Base-by-base conservation (phyloP, 345 rosid species). In the Brassica carinata region DNA sequence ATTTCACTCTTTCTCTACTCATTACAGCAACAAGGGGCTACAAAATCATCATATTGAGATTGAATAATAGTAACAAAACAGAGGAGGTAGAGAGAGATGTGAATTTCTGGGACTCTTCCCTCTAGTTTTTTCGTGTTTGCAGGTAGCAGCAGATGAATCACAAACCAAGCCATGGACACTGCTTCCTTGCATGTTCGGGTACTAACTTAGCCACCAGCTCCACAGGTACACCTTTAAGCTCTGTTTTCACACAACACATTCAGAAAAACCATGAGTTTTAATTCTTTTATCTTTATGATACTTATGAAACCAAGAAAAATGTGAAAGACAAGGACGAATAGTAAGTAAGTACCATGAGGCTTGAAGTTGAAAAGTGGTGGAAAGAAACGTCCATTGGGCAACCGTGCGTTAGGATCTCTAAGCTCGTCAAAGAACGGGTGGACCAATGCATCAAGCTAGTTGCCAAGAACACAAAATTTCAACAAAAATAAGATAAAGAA, bases 401-500 rank as follows among this genome's bases (percentile, higher is more conserved):
- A 83, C 51, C 95, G 86, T 14, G 88, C 83, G 67, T 81, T 91
- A 2, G 93, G 92, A 75, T 94, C 99, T 5, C 98, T 95, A 57
- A 96, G 88, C 81, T 92, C 97, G n/a, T 94, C 98, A 64, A 94
- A 96, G 86, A 96, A 96, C 3, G 99, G 97, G 79, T 94, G 99
- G 73, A 87, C 74, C 89, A 96, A 79, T 57, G 98, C 87, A 80
- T 96, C 99, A 15, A 94, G 72, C 99, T 96, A 63, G 1, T 36
- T 10, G 59, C 84, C 34, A 73, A 73, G 67, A 77, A 4, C 59
- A 73, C 17, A 65, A 11, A 2, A 43, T 62, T 31, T 36, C n/a
- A 77, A 72, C n/a, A 18, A 69, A 38, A 63, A 71, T 63, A 33
- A 67, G 76, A 34, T 4, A 78, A 73, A 1, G 5, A 33, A 26